Base-by-base conservation (phyloP, 106 monocot species). In the Allium sativum region DNA sequence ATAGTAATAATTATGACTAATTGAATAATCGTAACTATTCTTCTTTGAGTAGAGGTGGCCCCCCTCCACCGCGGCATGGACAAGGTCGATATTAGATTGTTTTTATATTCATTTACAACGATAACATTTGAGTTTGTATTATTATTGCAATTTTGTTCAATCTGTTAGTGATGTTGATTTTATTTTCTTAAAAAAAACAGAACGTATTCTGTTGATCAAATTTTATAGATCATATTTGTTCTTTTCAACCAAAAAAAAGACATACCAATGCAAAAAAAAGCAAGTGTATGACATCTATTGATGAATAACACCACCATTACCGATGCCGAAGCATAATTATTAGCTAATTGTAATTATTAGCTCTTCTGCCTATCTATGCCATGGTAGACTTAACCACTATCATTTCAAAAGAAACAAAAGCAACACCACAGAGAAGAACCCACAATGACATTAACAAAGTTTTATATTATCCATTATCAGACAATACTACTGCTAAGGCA, bases 401-500 rank as follows among this genome's bases (percentile, higher is more conserved):
- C 67, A 81, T 71, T 45, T 71, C 59, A 40, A 71, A 47, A 0
- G 41, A 62, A 3, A 92, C 81, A 62, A 87, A 87, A 2, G 68
- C 76, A 12, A 72, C 18, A 12, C 92, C 86, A 1, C 70, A 86
- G 55, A 81, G 62, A 9, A 91, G 64, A 0, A 82, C 82, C 78
- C 74, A 82, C 8, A 84, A 10, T n/a, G 89, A 84, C 9, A 84
- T 68, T 13, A 84, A 10, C 5, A 84, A 84, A 55, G 68, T 78
- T 19, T 31, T 58, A 58, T 70, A 65, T 65, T 69, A 19, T 55
- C 40, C 76, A 3, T 64, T 56, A 0, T 87, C 87, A 8, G 86
- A 76, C 43, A 92, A 55, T 0, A 87, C 86, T 2, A 92, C 69
- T 17, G 92, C 92, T n/a, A 92, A 71, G 8, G 92, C 92, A 44